phyloP scores from a whole-genome alignment of 2,329 filamentous ascomycete genomes.

The Ceratocystis cacaofunesta region DNA sequence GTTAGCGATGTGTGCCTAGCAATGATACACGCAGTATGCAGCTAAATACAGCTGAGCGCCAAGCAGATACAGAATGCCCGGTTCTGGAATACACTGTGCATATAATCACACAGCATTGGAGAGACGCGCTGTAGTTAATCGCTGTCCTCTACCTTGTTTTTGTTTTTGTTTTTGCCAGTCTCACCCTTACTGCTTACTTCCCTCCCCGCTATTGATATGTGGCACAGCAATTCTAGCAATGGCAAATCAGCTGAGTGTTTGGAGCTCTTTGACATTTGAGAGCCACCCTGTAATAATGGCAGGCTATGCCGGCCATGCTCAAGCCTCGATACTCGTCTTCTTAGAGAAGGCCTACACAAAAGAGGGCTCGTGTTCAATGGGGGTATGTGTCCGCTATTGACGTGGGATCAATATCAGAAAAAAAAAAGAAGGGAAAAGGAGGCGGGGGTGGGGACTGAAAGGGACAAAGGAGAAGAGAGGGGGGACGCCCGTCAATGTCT shows the following conservation, averaged over 20 bases:
- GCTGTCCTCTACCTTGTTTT: background rate
- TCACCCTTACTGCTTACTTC: background rate
- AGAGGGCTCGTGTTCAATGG: background rate
- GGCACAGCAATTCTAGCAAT: background rate
- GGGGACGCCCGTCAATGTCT: background rate
- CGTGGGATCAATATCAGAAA: background rate
- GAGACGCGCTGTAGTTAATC: background rate
- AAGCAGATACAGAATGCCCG: too few species aligned
- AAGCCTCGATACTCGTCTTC: background rate
- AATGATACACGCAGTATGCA: too few species aligned
- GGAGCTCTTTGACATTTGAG: background rate
- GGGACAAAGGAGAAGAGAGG: background rate
- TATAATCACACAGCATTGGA: background rate
- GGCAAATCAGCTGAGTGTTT: background rate
- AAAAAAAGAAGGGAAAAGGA: background rate
- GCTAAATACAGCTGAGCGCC: too few species aligned
- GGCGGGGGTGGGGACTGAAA: background rate
- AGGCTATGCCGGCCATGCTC: background rate
- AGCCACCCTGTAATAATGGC: background rate
- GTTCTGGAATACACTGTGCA: too few species aligned
- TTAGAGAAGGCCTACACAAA: background rate
- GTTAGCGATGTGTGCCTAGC: too few species aligned
- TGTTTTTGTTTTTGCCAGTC: background rate
- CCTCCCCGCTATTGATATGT: background rate
- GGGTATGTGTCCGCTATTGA: background rate